Evolutionary conservation across 2,329 filamentous ascomycete species (phyloP).

Genomic region (Ceratocystiopsis sp.): DNA sequence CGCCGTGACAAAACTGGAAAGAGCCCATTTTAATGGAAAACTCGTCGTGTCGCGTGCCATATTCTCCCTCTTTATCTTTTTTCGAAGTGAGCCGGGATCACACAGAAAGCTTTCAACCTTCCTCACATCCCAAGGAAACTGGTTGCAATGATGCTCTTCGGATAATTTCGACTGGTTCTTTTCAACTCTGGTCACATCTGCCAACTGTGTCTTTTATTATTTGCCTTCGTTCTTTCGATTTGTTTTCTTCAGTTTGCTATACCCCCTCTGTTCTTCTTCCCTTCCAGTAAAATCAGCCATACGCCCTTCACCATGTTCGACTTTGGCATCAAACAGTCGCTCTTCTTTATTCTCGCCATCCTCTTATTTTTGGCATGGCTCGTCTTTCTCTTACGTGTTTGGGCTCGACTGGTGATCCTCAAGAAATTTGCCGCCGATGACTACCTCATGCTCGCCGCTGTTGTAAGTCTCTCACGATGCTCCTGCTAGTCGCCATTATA

Average conservation of each 20-base stretch:
- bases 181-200: not conserved
- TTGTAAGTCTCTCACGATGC: constrained; percentile 18
- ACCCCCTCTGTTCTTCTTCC: not conserved
- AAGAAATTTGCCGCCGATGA: constrained; percentile 28
- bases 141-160: too few relatives aligned
- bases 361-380: constrained; percentile 12
- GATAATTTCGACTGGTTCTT: too few relatives aligned
- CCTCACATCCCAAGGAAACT: too few relatives aligned
- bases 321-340: constrained; percentile 5
- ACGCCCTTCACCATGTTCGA: not conserved
- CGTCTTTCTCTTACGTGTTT: constrained; percentile 23
- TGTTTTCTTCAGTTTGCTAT: not conserved
- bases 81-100: too few relatives aligned
- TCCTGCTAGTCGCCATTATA: not conserved
- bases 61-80: too few relatives aligned
- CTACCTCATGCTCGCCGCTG: constrained; percentile 26
- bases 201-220: not conserved
- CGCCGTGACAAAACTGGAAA: too few relatives aligned
- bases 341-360: constrained; percentile 5
- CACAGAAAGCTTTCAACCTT: too few relatives aligned
- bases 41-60: too few relatives aligned
- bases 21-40: too few relatives aligned
- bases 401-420: constrained; percentile 25
- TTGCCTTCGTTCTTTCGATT: not conserved
- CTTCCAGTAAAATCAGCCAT: not conserved